A percentile compares a stretch with the other conserved stretches of the same genome.
Conservation (phyloP, 768 basidiomycete species). For the Lentinula edodes region DNA sequence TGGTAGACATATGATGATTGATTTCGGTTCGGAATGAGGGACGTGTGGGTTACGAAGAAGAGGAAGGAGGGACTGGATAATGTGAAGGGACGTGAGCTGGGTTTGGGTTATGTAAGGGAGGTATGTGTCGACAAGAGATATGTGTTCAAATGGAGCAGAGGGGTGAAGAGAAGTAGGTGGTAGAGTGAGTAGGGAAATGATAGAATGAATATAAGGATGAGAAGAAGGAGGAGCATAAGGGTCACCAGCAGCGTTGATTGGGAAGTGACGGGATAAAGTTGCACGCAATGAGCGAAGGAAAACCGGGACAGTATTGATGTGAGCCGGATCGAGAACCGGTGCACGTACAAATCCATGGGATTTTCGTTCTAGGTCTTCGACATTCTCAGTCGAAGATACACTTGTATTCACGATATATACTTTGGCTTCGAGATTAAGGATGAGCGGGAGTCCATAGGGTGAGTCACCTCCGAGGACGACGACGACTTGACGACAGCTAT, state of each 20-base stretch:
- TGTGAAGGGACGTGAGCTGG: slow-evolving; percentile 71
- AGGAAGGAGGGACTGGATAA: slow-evolving; percentile 72
- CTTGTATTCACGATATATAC: no score
- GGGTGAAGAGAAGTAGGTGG: slow-evolving; percentile 28
- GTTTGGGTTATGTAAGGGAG: slow-evolving; percentile 68
- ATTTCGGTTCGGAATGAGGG: slow-evolving; percentile 29
- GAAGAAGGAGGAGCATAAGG: slow-evolving; percentile 65
- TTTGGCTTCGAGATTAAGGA: no score
- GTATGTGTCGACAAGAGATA: slow-evolving; percentile 58
- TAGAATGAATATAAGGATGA: slow-evolving; percentile 68
- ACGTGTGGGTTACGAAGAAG: slow-evolving; percentile 65
- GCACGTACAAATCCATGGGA: no score
- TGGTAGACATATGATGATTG: slow-evolving; percentile 72
- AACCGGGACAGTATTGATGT: slow-evolving; percentile 35
- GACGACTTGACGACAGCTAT: no score
- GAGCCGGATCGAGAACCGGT: no score
- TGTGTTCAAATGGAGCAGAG: slow-evolving; percentile 64
- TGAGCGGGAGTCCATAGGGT: no score
- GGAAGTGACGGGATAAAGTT: slow-evolving; percentile 77
- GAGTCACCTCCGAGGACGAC: no score
- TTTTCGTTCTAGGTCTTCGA: no score
- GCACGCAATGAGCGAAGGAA: slow-evolving; percentile 81
- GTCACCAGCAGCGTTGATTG: slow-evolving; percentile 73
- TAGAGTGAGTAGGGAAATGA: slow-evolving; percentile 72
- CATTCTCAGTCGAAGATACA: no score